These are phyloP conservation scores for Aureobasidium sp. DNA, from an alignment of 2,329 filamentous ascomycete genomes.

Conservation along the genomic window DNA sequence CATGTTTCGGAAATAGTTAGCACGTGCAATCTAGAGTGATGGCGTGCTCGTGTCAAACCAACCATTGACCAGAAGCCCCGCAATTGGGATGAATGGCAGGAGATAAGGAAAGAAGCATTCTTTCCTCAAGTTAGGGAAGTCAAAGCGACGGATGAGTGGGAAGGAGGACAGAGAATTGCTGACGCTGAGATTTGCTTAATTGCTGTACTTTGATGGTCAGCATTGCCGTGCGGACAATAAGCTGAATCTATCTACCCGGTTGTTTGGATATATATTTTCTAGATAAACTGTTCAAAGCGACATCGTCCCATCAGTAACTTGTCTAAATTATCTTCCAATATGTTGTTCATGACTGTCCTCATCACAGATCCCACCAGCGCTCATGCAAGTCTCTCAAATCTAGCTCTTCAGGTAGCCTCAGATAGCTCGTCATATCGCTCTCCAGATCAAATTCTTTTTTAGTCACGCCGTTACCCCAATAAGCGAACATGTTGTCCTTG, in stretches of 20 bases:
- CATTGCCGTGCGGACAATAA: too few species aligned
- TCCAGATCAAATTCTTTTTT: constrained; percentile 46
- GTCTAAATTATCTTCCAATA: background rate
- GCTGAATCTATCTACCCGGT: too few species aligned
- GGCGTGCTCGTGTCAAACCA: background rate
- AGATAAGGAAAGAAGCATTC: background rate
- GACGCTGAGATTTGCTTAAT: too few species aligned
- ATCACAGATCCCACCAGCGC: constrained; percentile 45
- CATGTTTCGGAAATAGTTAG: background rate
- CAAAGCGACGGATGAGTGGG: too few species aligned
- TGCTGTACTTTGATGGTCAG: too few species aligned
- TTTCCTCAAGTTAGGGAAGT: background rate
- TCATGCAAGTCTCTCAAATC: constrained; percentile 59
- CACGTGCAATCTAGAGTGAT: background rate
- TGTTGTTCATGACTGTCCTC: too few species aligned
- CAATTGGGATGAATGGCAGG: background rate
- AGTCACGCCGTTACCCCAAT: constrained; percentile 62
- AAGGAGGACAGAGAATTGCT: background rate
- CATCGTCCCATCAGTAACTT: too few species aligned
- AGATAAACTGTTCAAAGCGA: too few species aligned
- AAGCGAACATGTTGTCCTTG: constrained; percentile 46
- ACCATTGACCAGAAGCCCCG: background rate
- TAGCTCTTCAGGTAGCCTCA: constrained; percentile 47
- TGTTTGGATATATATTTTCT: too few species aligned
- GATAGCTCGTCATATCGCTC: constrained; percentile 55